Conservation (phyloP, 352 stramenopile species). For the Pythium insidiosum region DNA sequence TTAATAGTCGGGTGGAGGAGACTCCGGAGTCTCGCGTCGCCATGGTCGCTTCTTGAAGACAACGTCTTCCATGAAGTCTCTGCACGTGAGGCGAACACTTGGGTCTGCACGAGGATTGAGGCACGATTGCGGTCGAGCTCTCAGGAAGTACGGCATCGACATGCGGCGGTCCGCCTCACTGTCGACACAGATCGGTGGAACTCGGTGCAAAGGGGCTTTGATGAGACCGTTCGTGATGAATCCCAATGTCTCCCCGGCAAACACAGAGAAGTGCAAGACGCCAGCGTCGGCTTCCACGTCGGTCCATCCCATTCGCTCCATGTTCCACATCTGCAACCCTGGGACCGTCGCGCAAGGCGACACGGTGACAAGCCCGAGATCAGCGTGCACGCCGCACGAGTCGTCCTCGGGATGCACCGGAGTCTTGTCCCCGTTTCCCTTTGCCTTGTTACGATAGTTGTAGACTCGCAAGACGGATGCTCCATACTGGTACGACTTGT, state of each 20-base stretch:
- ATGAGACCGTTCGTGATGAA: slow-evolving; percentile 71
- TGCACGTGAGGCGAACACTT: slow-evolving; percentile 39
- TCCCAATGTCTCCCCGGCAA: slow-evolving; percentile 70
- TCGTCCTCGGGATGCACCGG: slow-evolving; percentile 39
- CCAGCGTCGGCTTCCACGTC: slow-evolving; percentile 62
- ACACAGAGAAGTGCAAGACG: slow-evolving; percentile 67
- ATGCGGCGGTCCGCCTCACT: slow-evolving; percentile 55
- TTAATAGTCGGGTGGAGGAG: slow-evolving; percentile 46
- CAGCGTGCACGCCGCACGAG: slow-evolving; percentile 71
- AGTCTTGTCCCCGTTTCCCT: slow-evolving; percentile 1
- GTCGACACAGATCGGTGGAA: slow-evolving; percentile 57
- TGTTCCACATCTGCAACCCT: slow-evolving; percentile 81
- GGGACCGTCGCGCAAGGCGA: slow-evolving; percentile 67
- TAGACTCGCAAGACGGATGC: slow-evolving; percentile 78
- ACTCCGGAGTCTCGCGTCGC: slow-evolving; percentile 38
- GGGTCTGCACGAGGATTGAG: slow-evolving; percentile 42
- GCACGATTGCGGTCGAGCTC: slow-evolving; percentile 38
- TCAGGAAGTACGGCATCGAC: slow-evolving; percentile 84
- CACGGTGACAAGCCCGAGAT: slow-evolving; percentile 72
- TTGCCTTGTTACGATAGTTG: slow-evolving; percentile 74
- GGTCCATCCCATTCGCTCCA: slow-evolving; percentile 75
- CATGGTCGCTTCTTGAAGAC: slow-evolving; percentile 77
- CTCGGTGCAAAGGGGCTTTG: slow-evolving; percentile 61
- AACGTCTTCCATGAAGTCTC: slow-evolving; percentile 81
- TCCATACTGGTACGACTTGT: slow-evolving; percentile 68